Conservation (phyloP, 768 basidiomycete species). For the Baorangia bicolor region DNA sequence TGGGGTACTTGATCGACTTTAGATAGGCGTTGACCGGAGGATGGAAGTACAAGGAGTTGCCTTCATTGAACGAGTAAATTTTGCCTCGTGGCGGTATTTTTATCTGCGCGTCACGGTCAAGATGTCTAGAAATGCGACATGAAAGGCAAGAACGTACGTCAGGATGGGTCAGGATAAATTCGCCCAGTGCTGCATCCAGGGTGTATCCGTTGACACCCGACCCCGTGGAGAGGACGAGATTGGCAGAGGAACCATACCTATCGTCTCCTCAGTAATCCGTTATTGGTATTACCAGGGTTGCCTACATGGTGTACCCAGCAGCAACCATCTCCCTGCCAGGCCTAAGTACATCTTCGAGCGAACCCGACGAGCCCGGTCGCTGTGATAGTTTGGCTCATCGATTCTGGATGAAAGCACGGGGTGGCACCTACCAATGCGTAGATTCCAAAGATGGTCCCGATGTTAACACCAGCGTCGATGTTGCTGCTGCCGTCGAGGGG, state of each 20-base stretch:
- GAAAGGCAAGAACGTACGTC: conserved; percentile 52
- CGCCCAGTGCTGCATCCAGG: conserved; percentile 90
- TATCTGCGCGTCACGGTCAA: conserved; percentile 51
- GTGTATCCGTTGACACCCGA: conserved; percentile 98
- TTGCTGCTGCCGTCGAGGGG: conserved; percentile 95
- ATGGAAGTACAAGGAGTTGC: conserved; percentile 94
- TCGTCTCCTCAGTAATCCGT: conserved; percentile 9
- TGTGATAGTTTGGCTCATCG: conserved; percentile 30
- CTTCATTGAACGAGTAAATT: conserved; percentile 99
- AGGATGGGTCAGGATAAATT: conserved; percentile 98
- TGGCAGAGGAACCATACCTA: conserved; percentile 93
- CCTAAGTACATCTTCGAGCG: conserved; percentile 82
- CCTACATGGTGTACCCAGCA: conserved; percentile 94
- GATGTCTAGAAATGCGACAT: neutral
- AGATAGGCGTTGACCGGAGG: conserved; percentile 78
- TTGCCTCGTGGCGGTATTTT: conserved; percentile 92
- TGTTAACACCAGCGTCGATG: conserved; percentile 98
- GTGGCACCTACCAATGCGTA: conserved; percentile 75
- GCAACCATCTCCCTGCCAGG: conserved; percentile 98
- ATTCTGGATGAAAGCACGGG: neutral
- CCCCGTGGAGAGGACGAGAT: conserved; percentile 93
- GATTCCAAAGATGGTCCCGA: conserved; percentile 96
- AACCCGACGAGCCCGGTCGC: conserved; percentile 76
- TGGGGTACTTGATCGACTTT: conserved; percentile 88
- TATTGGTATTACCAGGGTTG: conserved; percentile 2